phyloP scores from a whole-genome alignment of 768 basidiomycete genomes.

The Lactarius tabidus region DNA sequence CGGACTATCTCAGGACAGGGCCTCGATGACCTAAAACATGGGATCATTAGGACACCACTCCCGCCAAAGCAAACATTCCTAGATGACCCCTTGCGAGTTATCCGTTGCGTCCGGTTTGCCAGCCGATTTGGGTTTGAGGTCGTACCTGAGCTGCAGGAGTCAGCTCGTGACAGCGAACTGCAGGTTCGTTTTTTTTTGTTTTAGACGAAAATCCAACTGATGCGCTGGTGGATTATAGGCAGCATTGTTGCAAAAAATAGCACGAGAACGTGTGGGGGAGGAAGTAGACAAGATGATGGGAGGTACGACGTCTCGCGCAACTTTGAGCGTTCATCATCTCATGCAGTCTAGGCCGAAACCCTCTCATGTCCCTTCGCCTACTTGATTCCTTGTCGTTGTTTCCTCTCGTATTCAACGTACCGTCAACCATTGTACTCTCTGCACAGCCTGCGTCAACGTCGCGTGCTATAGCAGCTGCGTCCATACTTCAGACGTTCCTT shows the following conservation, averaged over 20 bases:
- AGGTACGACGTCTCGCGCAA: slow-evolving; percentile 41
- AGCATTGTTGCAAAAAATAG: slow-evolving; percentile 74
- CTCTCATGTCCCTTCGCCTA: slow-evolving; percentile 67
- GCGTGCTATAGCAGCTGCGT: slow-evolving; percentile 50
- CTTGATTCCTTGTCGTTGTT: slow-evolving; percentile 73
- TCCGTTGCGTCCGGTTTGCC: slow-evolving; percentile 88
- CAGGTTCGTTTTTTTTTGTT: slow-evolving; percentile 46
- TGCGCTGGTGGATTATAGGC: slow-evolving; percentile 37
- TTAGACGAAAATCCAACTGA: neutral
- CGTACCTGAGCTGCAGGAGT: slow-evolving; percentile 59
- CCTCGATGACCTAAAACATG: slow-evolving; percentile 72
- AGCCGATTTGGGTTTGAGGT: slow-evolving; percentile 84
- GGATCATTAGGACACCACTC: slow-evolving; percentile 84
- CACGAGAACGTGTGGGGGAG: slow-evolving; percentile 86
- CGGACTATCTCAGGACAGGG: slow-evolving; percentile 67
- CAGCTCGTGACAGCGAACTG: slow-evolving; percentile 57
- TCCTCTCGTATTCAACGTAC: slow-evolving; percentile 57
- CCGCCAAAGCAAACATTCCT: slow-evolving; percentile 82
- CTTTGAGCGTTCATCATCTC: slow-evolving; percentile 3
- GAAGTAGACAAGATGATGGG: slow-evolving; percentile 94
- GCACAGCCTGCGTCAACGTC: slow-evolving; percentile 37
- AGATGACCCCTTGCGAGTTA: slow-evolving; percentile 91
- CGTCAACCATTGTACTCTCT: slow-evolving; percentile 46
- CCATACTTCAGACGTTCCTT: slow-evolving; percentile 53
- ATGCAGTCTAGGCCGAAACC: slow-evolving; percentile 56